These are phyloP conservation scores for peach (Prunus persica) DNA, from an alignment of 306 rosid species.

Conservation along the genomic window Prunus_persica_NCBIv2 NC_034010.1:27592501-27593000, in stretches of 20 bases:
- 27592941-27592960: not conserved
- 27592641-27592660: conserved; percentile 80
- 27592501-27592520: conserved; percentile 94
- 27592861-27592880: not conserved
- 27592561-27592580: conserved; percentile 17
- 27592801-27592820: conserved; percentile 9
- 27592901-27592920: not conserved
- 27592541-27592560: conserved; percentile 13
- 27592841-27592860: not conserved
- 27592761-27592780: conserved; percentile 2
- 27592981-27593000: no score
- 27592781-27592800: conserved; percentile 1
- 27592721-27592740: conserved; percentile 96
- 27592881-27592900: not conserved
- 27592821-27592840: not conserved
- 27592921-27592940: no score
- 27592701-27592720: conserved; percentile 98
- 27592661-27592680: conserved; percentile 95
- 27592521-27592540: conserved; percentile 96
- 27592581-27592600: not conserved
- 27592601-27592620: not conserved
- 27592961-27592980: no score
- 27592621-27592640: conserved; percentile 17
- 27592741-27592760: conserved; percentile 58
- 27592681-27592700: conserved; percentile 95